Conservation (phyloP, 345 rosid genomes). For the Fremontodendron californicum region DNA sequence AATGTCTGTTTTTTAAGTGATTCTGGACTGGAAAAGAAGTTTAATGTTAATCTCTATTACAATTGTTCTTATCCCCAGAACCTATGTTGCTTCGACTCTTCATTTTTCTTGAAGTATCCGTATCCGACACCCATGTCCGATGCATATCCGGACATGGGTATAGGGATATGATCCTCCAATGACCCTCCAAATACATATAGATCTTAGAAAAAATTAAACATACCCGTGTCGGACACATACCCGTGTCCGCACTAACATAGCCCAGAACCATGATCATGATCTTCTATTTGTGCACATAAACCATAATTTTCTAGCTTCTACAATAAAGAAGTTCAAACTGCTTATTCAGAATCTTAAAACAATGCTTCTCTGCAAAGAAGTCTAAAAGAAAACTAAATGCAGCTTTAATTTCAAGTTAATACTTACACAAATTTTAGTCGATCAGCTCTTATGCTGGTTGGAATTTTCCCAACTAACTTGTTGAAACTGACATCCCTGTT, state of each 20-base stretch:
- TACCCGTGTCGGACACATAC: no score
- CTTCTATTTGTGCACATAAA: neutral
- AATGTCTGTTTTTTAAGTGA: neutral
- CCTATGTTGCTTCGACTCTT: no score
- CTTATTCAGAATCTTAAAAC: neutral
- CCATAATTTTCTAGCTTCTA: conserved; percentile 4
- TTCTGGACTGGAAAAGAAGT: neutral
- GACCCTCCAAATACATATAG: no score
- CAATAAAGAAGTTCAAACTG: neutral
- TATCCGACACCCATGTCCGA: no score
- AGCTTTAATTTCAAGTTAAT: neutral
- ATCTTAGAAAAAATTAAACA: no score
- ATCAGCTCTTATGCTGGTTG: conserved; percentile 30
- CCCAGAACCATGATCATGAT: no score
- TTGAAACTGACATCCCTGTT: conserved; percentile 68
- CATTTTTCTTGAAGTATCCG: no score
- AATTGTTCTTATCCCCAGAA: neutral
- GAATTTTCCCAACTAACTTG: conserved; percentile 47
- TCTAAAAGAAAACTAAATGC: neutral
- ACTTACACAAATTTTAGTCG: conserved; percentile 45
- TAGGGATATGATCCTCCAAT: no score
- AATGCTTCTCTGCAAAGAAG: neutral
- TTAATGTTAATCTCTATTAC: no score
- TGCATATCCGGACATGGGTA: no score
- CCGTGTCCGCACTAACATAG: no score